A percentile compares a stretch with the other conserved stretches of the same genome.
phyloP scores from a whole-genome alignment of 2,329 filamentous ascomycete genomes.

The Cladosporium sp. region DNA sequence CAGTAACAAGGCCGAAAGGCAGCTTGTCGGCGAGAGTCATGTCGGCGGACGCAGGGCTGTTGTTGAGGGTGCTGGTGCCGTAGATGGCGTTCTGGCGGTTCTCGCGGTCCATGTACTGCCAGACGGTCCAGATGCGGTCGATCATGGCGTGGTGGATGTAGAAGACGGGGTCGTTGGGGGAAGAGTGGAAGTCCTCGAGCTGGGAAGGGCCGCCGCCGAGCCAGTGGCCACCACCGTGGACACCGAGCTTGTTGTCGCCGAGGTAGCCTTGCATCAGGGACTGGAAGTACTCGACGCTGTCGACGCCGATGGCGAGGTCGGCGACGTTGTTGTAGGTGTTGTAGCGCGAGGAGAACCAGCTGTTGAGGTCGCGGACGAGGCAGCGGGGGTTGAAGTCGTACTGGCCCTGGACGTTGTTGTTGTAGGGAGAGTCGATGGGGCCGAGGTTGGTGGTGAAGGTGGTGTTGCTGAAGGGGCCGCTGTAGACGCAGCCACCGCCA shows the following conservation, averaged over 20 bases:
- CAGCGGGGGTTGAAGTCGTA: constrained; percentile 31
- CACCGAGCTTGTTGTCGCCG: constrained; percentile 34
- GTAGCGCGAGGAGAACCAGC: constrained; percentile 25
- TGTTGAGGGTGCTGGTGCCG: constrained; percentile 49
- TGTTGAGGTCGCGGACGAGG: constrained; percentile 28
- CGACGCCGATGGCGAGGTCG: constrained; percentile 30
- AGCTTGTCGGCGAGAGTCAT: constrained; percentile 48
- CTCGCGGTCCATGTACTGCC: constrained; percentile 49
- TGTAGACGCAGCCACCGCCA: constrained; percentile 57
- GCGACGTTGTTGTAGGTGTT: constrained; percentile 28
- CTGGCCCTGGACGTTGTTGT: constrained; percentile 31
- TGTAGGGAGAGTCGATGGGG: constrained; percentile 32
- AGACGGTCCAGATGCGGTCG: constrained; percentile 51
- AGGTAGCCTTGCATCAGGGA: constrained; percentile 33
- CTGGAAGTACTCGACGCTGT: constrained; percentile 32
- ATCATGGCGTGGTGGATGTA: constrained; percentile 53
- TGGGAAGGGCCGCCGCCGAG: constrained; percentile 44
- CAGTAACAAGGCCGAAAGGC: constrained; percentile 34
- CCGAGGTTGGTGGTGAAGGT: constrained; percentile 37
- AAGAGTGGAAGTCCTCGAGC: constrained; percentile 47
- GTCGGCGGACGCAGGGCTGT: constrained; percentile 45
- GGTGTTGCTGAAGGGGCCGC: constrained; percentile 53
- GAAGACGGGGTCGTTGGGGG: constrained; percentile 51
- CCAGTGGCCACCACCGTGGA: constrained; percentile 52
- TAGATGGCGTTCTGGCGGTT: constrained; percentile 42